phyloP scores from a whole-genome alignment of 306 rosid genomes.

The Benincasa hispida region DNA sequence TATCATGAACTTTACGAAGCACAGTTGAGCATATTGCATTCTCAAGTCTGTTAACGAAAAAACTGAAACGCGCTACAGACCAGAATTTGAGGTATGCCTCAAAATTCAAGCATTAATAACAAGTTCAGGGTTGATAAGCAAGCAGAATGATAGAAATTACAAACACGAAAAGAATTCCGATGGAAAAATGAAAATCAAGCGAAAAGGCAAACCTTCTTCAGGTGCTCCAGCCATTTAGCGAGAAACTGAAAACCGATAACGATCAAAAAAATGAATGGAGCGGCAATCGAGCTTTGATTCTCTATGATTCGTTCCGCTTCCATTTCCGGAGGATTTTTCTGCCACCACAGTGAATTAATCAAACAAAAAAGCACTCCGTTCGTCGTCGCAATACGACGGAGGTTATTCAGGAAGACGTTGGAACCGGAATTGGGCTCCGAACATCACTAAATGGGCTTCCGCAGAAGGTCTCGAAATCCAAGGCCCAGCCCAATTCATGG shows the following conservation, averaged over 20 bases:
- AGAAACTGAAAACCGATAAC: conserved; percentile 49
- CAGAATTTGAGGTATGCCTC: background rate
- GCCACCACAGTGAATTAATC: background rate
- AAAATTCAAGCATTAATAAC: background rate
- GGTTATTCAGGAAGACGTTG: background rate
- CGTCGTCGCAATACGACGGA: background rate
- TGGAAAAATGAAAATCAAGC: background rate
- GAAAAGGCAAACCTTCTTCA: conserved; percentile 33
- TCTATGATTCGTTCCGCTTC: conserved; percentile 22
- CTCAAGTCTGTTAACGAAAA: background rate
- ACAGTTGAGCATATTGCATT: background rate
- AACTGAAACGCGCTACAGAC: background rate
- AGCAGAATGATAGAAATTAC: background rate
- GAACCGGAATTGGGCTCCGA: background rate
- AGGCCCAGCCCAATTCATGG: background rate
- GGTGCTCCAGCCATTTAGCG: conserved; percentile 34
- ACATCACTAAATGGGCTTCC: background rate
- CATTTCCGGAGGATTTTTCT: conserved; percentile 7
- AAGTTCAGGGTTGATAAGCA: background rate
- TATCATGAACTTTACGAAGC: background rate
- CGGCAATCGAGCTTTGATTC: conserved; percentile 35
- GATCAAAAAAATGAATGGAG: conserved; percentile 43
- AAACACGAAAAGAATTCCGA: background rate
- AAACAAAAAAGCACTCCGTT: background rate
- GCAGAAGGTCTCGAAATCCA: background rate